Evolutionary conservation across 192 early-diverging fungal species (phyloP).

Genomic region (Backusella australiensis): DNA sequence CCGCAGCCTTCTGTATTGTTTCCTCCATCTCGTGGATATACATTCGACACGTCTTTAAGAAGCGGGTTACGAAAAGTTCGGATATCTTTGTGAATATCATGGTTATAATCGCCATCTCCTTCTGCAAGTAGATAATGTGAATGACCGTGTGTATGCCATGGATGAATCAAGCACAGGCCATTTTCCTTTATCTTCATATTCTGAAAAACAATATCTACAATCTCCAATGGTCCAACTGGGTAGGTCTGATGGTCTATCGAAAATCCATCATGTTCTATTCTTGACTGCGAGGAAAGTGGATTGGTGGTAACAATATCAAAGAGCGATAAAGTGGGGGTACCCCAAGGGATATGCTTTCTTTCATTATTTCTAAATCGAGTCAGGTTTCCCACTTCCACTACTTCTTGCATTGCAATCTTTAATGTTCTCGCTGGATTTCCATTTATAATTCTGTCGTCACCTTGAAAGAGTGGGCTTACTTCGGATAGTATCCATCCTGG

Average conservation of each 20-base stretch:
- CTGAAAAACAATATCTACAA: constrained; percentile 28
- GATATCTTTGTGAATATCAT: not conserved
- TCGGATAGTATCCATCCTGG: not conserved
- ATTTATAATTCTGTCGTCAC: not conserved
- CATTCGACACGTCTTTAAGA: constrained; percentile 7
- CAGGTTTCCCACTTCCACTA: not conserved
- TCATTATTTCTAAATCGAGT: not conserved
- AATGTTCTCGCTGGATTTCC: not conserved
- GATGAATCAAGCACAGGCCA: constrained; percentile 14
- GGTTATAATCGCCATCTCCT: constrained; percentile 13
- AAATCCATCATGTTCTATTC: not conserved
- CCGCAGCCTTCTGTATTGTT: not conserved
- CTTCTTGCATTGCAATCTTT: not conserved
- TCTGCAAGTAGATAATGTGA: constrained; percentile 20
- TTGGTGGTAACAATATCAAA: not conserved
- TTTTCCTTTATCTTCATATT: not conserved
- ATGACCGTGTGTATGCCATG: constrained; percentile 33
- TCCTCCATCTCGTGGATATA: constrained; percentile 13
- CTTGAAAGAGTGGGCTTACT: not conserved
- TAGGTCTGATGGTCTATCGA: not conserved
- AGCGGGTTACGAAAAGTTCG: not conserved
- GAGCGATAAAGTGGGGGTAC: not conserved
- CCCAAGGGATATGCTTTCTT: not conserved
- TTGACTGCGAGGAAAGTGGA: not conserved
- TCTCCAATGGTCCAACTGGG: constrained; percentile 6